These are phyloP conservation scores for Rhodotorula mucilaginosa DNA, from an alignment of 1,284 basidiomycete genomes.

Conservation along the genomic window DNA sequence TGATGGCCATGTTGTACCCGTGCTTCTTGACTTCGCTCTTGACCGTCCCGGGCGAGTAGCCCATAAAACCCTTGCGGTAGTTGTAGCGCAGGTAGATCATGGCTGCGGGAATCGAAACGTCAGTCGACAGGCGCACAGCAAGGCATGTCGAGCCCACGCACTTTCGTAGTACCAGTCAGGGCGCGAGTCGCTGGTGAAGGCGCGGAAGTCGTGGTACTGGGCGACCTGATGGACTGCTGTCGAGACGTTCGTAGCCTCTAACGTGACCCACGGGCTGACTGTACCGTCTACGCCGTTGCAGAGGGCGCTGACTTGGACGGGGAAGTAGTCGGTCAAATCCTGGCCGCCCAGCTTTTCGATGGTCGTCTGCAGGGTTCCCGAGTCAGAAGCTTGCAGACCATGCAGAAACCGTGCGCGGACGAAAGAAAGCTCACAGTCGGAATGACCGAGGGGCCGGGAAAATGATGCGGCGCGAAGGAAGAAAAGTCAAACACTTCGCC, in stretches of 20 bases:
- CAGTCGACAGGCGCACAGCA: background rate
- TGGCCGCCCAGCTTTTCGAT: slow-evolving; percentile 81
- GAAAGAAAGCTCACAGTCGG: slow-evolving; percentile 12
- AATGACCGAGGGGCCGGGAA: slow-evolving; percentile 33
- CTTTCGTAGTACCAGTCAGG: slow-evolving; percentile 96
- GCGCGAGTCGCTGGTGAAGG: slow-evolving; percentile 77
- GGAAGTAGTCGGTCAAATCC: slow-evolving; percentile 77
- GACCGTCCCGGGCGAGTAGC: slow-evolving; percentile 77
- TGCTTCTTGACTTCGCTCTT: slow-evolving; percentile 61
- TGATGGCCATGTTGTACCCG: slow-evolving; percentile 63
- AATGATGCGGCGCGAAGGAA: slow-evolving; percentile 43
- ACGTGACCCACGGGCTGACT: slow-evolving; percentile 78
- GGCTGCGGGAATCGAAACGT: slow-evolving; percentile 20
- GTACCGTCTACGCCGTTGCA: slow-evolving; percentile 81
- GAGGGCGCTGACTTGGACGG: slow-evolving; percentile 92
- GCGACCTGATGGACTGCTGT: slow-evolving; percentile 67
- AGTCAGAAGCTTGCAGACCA: background rate
- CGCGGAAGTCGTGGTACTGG: slow-evolving; percentile 93
- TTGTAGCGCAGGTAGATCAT: slow-evolving; percentile 71
- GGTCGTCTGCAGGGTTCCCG: slow-evolving; percentile 54
- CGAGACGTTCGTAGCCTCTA: slow-evolving; percentile 73
- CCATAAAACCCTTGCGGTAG: slow-evolving; percentile 83
- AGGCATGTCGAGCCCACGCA: background rate
- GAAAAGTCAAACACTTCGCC: slow-evolving; percentile 87
- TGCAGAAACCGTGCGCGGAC: background rate